Evolutionary conservation across 2,329 filamentous ascomycete genomes (phyloP).

Genomic region (Chaetoscypha palmicola): DNA sequence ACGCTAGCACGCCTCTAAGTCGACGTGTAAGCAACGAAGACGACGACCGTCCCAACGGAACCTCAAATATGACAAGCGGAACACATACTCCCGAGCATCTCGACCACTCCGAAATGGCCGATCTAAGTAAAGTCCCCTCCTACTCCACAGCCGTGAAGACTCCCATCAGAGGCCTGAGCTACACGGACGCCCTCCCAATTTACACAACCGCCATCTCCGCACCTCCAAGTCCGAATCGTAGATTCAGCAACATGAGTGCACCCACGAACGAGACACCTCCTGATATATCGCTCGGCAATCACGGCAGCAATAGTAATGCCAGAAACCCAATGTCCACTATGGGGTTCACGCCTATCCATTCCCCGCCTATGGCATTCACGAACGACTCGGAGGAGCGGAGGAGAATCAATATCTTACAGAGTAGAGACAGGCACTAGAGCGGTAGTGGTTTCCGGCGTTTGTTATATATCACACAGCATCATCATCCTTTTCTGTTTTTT

Average conservation of each 20-base stretch:
- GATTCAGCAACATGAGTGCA: constrained; percentile 13
- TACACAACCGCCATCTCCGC: constrained; percentile 56
- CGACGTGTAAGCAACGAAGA: constrained; percentile 42
- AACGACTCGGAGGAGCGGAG: constrained; percentile 25
- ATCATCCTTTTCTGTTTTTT: no score
- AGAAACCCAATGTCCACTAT: constrained; percentile 20
- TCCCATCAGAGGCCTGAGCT: constrained; percentile 45
- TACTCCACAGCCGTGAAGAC: constrained; percentile 68
- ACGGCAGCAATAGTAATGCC: constrained; percentile 6
- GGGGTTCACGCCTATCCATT: constrained; percentile 26
- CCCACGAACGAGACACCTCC: constrained; percentile 1
- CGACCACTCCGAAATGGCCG: constrained; percentile 52
- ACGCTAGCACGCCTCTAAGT: constrained; percentile 34
- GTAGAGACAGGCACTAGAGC: constrained; percentile 17
- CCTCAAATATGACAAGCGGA: constrained; percentile 35
- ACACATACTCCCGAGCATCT: constrained; percentile 50
- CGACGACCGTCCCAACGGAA: constrained; percentile 37
- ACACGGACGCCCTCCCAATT: constrained; percentile 53
- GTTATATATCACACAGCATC: no score
- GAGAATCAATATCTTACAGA: constrained; percentile 25
- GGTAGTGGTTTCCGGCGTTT: no score
- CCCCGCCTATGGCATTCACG: constrained; percentile 14
- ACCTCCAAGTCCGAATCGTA: constrained; percentile 33
- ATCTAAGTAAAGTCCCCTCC: constrained; percentile 67
- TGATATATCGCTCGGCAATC: not conserved